Evolutionary conservation across 1,284 basidiomycete genomes (phyloP).

Genomic region (Sanghuangporus weigelae): DNA sequence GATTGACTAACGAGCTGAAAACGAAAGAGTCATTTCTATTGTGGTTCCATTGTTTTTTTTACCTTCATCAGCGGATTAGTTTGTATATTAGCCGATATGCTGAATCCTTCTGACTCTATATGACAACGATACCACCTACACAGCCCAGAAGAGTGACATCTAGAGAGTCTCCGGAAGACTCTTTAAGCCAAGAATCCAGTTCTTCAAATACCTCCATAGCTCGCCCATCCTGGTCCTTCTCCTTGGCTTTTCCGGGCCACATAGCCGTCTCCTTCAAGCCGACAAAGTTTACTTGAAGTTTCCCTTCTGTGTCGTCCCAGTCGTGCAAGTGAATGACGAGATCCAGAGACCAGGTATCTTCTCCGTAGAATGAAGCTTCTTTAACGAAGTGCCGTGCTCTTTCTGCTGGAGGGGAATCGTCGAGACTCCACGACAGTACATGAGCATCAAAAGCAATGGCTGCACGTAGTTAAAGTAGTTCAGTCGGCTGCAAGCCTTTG

Average conservation of each 20-base stretch:
- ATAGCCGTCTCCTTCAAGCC: slow-evolving; percentile 72
- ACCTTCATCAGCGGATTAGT: not conserved
- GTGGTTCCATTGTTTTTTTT: not conserved
- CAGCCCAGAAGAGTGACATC: slow-evolving; percentile 66
- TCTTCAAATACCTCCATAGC: slow-evolving; percentile 63
- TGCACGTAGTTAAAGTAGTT: slow-evolving; percentile 21
- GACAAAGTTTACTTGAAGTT: slow-evolving; percentile 55
- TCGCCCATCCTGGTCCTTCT: slow-evolving; percentile 44
- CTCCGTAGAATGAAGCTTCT: slow-evolving; percentile 79
- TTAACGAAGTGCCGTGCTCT: slow-evolving; percentile 88
- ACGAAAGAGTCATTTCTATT: not conserved
- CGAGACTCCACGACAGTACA: slow-evolving; percentile 82
- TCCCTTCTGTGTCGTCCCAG: slow-evolving; percentile 8
- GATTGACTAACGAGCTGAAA: not conserved
- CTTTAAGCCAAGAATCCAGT: slow-evolving; percentile 63
- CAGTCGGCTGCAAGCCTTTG: not conserved
- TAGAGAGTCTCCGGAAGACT: slow-evolving; percentile 50
- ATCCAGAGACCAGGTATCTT: slow-evolving; percentile 66
- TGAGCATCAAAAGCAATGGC: slow-evolving; percentile 92
- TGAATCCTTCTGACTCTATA: slow-evolving; percentile 7
- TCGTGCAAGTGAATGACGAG: slow-evolving; percentile 56
- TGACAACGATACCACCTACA: slow-evolving; percentile 50
- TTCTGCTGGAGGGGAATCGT: slow-evolving; percentile 67
- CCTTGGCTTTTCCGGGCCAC: slow-evolving; percentile 70
- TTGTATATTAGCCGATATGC: not conserved